Percentiles rank a stretch among this genome's conserved stretches.
phyloP scores from a whole-genome alignment of 208 protist genomes.

The Trypanosoma rangeli region DNA sequence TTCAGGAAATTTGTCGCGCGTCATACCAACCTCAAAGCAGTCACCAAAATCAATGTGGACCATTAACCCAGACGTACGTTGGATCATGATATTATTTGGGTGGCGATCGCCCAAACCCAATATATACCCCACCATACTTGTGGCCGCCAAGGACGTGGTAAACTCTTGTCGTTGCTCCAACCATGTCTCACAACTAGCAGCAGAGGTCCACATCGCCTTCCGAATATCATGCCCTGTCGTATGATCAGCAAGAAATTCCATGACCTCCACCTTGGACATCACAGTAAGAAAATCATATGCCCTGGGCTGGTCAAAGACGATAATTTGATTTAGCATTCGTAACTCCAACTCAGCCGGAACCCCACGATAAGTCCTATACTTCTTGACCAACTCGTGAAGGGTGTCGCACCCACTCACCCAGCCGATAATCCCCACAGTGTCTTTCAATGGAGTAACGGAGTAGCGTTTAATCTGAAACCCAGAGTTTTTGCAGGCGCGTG shows the following conservation, averaged over 20 bases:
- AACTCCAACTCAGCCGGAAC: slow-evolving; percentile 81
- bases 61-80: slow-evolving; percentile 95
- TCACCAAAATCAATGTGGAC: slow-evolving; percentile 99
- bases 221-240: slow-evolving; percentile 97
- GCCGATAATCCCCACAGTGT: slow-evolving; percentile 98
- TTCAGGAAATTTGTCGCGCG: slow-evolving; percentile 99
- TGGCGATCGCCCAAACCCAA: slow-evolving; percentile 99
- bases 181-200: slow-evolving; percentile 97
- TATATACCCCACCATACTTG: slow-evolving; percentile 99
- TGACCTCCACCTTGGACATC: slow-evolving; percentile 92
- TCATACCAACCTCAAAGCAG: slow-evolving; percentile 99
- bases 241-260: slow-evolving; percentile 94
- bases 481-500: slow-evolving; percentile 82
- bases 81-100: slow-evolving; percentile 99
- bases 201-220: slow-evolving; percentile 96
- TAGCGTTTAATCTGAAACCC: slow-evolving; percentile 93
- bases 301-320: slow-evolving; percentile 75
- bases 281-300: slow-evolving; percentile 84
- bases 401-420: slow-evolving; percentile 98
- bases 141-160: slow-evolving; percentile 98
- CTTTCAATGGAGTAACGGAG: slow-evolving; percentile 97
- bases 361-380: slow-evolving; percentile 55
- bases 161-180: slow-evolving; percentile 98
- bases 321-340: slow-evolving; percentile 83
- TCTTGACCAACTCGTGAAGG: slow-evolving; percentile 82